phyloP scores from a whole-genome alignment of 1,284 basidiomycete species.

The Rhodotorula sp. region DNA sequence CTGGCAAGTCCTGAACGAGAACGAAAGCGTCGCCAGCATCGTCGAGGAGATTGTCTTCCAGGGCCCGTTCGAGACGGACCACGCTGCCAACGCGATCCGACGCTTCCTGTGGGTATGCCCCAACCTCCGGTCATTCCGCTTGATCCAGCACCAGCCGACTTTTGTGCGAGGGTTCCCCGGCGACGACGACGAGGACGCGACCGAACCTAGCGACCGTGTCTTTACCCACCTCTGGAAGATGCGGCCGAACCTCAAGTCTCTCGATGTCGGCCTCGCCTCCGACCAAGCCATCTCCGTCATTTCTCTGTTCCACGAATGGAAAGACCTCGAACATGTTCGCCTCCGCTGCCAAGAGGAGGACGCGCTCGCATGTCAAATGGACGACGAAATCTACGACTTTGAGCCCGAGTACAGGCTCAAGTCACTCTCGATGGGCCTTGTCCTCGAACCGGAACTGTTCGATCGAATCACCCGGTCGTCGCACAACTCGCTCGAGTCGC shows the following conservation, averaged over 20 bases:
- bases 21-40: background rate
- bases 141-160: no score
- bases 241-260: background rate
- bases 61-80: background rate
- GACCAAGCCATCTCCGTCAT: no score
- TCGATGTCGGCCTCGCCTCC: background rate
- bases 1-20: background rate
- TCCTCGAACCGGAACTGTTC: background rate
- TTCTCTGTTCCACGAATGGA: no score
- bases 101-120: background rate
- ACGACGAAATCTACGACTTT: background rate
- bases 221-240: background rate
- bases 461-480: background rate
- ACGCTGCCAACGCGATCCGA: background rate
- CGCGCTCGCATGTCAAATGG: no score
- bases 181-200: background rate
- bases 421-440: background rate
- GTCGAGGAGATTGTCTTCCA: background rate
- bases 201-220: background rate
- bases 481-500: background rate
- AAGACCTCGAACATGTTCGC: no score
- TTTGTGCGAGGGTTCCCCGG: background rate
- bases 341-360: no score
- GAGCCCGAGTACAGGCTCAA: background rate
- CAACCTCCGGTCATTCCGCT: background rate